Evolutionary conservation across 768 basidiomycete species (phyloP), one percentile per base, ranked within the genome.

Genomic region (Dendrothele bispora): DNA sequence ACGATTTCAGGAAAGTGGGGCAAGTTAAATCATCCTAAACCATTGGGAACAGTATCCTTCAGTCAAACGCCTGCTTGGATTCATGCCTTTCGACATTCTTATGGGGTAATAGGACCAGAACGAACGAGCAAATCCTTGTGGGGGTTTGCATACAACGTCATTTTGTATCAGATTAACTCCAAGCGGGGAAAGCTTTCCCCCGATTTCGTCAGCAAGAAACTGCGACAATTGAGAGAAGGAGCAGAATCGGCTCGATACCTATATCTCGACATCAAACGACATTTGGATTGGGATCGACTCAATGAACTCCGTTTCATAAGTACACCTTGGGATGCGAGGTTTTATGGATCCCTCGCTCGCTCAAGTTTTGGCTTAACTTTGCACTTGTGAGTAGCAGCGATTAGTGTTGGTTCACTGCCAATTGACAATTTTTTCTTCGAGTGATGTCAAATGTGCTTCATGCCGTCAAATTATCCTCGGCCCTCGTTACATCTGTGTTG

Each of bases 201-300:
- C 26, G 44, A 46, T 15, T 10, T 24, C n/a, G 35, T 46, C n/a
- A 28, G 21, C 6, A 20, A 26, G 7, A 37, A 21, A 24, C 21
- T 46, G 17, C 6, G 8, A 4, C 20, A 46, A 12, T 24, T 46
- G 15, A 28, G 24, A 24, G n/a, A 18, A 24, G 44, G 44, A 35
- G 32, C 32, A 21, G 22, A 46, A 37, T 22, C 37, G n/a, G 14
- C 44, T 14, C 10, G 42, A 43, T 43, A 30, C 17, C 27, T 11
- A 29, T 46, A 46, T 18, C 44, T 46, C 32, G 44, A 46, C 25
- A 46, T 21, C 11, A n/a, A n/a, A n/a, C n/a, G n/a, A n/a, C n/a
- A n/a, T n/a, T n/a, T n/a, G n/a, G n/a, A n/a, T 36, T 35, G 26
- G 15, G 21, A 46, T 10, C 32, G 37, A 10, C 5, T 36, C 6